These are phyloP conservation scores for Leccinum truebloodii DNA, from an alignment of 768 basidiomycete genomes.

Conservation along the genomic window DNA sequence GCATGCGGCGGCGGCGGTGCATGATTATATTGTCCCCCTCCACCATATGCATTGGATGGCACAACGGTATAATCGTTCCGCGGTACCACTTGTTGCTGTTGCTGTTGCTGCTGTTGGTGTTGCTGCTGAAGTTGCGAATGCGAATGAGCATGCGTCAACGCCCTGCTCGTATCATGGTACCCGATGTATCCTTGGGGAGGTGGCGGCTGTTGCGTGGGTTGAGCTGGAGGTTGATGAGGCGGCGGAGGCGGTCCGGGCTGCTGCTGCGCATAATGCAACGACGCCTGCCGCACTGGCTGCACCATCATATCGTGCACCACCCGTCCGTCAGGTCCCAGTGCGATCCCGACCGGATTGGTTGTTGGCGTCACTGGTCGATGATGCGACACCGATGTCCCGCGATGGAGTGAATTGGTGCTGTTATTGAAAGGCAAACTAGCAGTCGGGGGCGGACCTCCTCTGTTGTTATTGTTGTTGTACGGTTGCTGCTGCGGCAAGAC, in stretches of 20 bases:
- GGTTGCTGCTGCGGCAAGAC: conserved; percentile 3
- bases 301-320: conserved; percentile 80
- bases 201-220: conserved; percentile 1
- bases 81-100: conserved; percentile 16
- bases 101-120: conserved; percentile 31
- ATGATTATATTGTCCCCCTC: conserved; percentile 17
- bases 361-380: conserved; percentile 56
- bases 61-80: conserved; percentile 21
- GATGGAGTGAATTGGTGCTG: conserved; percentile 6
- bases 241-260: not conserved
- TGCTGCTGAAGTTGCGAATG: conserved; percentile 29
- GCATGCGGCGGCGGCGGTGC: conserved; percentile 24
- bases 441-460: conserved; percentile 8
- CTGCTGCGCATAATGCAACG: conserved; percentile 14
- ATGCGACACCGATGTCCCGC: conserved; percentile 32
- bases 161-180: conserved; percentile 30
- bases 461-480: conserved; percentile 6
- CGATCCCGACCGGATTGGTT: conserved; percentile 80
- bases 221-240: conserved; percentile 5
- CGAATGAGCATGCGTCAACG: conserved; percentile 30
- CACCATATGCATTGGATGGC: conserved; percentile 16
- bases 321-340: conserved; percentile 75
- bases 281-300: conserved; percentile 28
- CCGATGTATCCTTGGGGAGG: conserved; percentile 20
- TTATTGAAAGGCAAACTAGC: not conserved